These are phyloP conservation scores for Marasmius oreades DNA, from an alignment of 1,284 basidiomycete genomes.

Conservation along the genomic window DNA sequence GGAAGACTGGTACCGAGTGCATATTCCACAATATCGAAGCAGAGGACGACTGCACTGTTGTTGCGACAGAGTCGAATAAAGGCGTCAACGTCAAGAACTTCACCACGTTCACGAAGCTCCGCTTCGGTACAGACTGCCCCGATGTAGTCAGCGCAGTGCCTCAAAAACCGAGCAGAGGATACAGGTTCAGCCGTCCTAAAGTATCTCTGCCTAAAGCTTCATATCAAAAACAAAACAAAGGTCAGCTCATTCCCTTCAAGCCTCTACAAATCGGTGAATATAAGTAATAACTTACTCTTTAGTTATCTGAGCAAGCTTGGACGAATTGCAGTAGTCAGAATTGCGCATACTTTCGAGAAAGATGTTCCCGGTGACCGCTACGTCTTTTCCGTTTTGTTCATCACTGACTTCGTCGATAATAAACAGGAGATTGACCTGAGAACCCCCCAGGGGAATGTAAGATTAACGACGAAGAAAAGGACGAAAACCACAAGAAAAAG, in stretches of 20 bases:
- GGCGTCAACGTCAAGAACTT: slow-evolving; percentile 48
- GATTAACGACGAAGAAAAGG: neutral
- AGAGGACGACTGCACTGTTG: slow-evolving; percentile 65
- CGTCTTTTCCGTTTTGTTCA: slow-evolving; percentile 56
- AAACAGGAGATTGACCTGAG: slow-evolving; percentile 58
- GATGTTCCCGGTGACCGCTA: slow-evolving; percentile 47
- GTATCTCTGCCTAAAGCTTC: slow-evolving; percentile 51
- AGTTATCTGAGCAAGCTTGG: slow-evolving; percentile 52
- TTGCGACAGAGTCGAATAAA: slow-evolving; percentile 58
- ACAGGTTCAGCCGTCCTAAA: slow-evolving; percentile 39
- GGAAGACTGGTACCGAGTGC: slow-evolving; percentile 58
- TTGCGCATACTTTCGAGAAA: slow-evolving; percentile 52
- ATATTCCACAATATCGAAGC: slow-evolving; percentile 62
- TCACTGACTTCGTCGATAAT: slow-evolving; percentile 70
- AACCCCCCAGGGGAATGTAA: neutral
- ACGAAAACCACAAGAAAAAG: neutral
- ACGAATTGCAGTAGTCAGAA: slow-evolving; percentile 49
- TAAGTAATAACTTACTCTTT: slow-evolving; percentile 45
- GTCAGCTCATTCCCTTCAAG: neutral
- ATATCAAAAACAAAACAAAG: slow-evolving; percentile 2
- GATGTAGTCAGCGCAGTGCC: slow-evolving; percentile 55
- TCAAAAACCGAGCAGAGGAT: slow-evolving; percentile 46
- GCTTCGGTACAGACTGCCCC: slow-evolving; percentile 56
- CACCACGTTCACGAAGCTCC: slow-evolving; percentile 51
- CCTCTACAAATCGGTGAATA: no score